Evolutionary conservation across 2,329 filamentous ascomycete genomes (phyloP).

Genomic region (Cladosporium halotolerans): DNA sequence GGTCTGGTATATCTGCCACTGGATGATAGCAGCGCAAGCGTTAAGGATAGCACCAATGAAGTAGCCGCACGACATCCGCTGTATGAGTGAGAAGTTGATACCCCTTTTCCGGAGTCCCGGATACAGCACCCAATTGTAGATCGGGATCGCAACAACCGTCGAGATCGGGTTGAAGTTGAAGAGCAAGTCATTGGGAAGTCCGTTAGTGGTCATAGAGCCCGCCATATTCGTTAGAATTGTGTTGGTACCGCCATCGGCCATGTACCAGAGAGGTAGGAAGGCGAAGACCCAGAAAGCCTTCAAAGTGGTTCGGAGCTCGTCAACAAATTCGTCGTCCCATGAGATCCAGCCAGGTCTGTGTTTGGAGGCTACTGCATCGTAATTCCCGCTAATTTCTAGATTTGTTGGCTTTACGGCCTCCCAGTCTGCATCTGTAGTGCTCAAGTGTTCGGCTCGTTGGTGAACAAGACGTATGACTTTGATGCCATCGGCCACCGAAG

Average conservation of each 20-base stretch:
- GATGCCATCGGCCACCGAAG: conserved; percentile 17
- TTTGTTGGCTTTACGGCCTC: too few species aligned
- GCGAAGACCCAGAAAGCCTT: conserved; percentile 56
- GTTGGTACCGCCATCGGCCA: background rate
- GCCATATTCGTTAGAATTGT: conserved; percentile 3
- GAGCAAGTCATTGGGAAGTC: conserved; percentile 39
- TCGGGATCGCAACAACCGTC: conserved; percentile 38
- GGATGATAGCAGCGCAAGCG: conserved; percentile 47
- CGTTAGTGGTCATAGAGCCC: conserved; percentile 22
- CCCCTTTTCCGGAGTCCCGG: conserved; percentile 35
- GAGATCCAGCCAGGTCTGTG: conserved; percentile 17
- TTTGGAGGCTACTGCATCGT: too few species aligned
- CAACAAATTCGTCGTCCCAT: conserved; percentile 65
- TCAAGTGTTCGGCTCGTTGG: too few species aligned
- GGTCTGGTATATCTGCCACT: conserved; percentile 47
- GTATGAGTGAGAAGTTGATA: conserved; percentile 41
- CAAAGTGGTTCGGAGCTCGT: conserved; percentile 49
- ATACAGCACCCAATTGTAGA: conserved; percentile 39
- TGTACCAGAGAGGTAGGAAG: conserved; percentile 38
- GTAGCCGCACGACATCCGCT: conserved; percentile 45
- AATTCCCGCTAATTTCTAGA: background rate
- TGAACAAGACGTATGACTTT: conserved; percentile 15
- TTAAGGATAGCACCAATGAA: conserved; percentile 45
- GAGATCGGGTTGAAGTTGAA: conserved; percentile 39
- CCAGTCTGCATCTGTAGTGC: too few species aligned